These are phyloP conservation scores for Ceratorhiza oryzae-sativae DNA, from an alignment of 1,284 basidiomycete species.

Conservation along the genomic window DNA sequence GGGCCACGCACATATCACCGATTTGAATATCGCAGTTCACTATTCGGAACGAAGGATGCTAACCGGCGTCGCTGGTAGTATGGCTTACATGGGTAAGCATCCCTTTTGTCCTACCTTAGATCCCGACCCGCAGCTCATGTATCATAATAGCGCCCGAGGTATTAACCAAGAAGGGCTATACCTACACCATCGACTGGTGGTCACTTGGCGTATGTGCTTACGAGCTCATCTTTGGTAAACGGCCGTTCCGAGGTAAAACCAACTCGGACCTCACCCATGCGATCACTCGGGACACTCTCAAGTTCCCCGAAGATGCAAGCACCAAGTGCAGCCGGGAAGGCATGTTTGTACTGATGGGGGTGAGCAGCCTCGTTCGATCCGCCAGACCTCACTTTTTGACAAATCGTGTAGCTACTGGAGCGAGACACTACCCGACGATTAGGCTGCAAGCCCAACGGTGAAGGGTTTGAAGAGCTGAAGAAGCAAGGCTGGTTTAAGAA, in stretches of 20 bases:
- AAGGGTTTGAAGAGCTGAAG: conserved; percentile 80
- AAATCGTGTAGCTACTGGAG: conserved; percentile 73
- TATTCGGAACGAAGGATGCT: conserved; percentile 86
- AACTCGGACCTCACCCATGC: conserved; percentile 89
- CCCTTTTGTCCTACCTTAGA: conserved; percentile 44
- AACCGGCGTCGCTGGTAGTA: conserved; percentile 92
- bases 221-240: conserved; percentile 88
- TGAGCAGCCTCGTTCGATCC: conserved; percentile 55
- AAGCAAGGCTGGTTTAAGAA: conserved; percentile 85
- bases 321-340: conserved; percentile 71
- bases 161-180: conserved; percentile 73
- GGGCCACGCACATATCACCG: conserved; percentile 96
- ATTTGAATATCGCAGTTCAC: conserved; percentile 98
- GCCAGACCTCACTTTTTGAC: conserved; percentile 16
- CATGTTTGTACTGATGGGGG: conserved; percentile 70
- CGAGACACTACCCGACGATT: conserved; percentile 83
- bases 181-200: conserved; percentile 95
- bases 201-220: conserved; percentile 92
- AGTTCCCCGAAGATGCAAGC: conserved; percentile 80
- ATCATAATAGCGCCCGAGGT: conserved; percentile 79
- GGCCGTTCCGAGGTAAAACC: conserved; percentile 91
- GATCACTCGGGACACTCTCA: conserved; percentile 77
- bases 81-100: conserved; percentile 89
- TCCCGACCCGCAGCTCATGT: background rate
- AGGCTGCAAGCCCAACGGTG: conserved; percentile 78